phyloP scores from a whole-genome alignment of 495 filamentous ascomycete species.

The Aspergillus panamensis region DNA sequence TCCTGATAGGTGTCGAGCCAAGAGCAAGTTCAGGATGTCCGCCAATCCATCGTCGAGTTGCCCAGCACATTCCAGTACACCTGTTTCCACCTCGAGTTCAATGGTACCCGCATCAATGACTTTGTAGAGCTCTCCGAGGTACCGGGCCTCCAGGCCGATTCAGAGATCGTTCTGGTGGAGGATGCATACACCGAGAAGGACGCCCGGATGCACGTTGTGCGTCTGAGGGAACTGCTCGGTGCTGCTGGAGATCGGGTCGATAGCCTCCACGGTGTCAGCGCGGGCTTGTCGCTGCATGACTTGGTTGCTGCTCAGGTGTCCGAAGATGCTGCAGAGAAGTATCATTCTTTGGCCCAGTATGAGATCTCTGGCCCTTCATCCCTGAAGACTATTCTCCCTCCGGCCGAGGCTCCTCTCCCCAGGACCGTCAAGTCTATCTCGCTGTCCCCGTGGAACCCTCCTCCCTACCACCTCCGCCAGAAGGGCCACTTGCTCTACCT shows the following conservation, averaged over 20 bases:
- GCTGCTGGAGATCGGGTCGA: conserved; percentile 86
- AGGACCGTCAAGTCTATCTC: conserved; percentile 87
- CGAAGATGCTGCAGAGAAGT: conserved; percentile 45
- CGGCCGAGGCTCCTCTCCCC: conserved; percentile 58
- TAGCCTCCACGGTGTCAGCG: conserved; percentile 77
- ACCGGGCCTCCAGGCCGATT: conserved; percentile 65
- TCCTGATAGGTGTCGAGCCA: conserved; percentile 72
- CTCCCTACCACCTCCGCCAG: conserved; percentile 83
- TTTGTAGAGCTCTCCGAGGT: conserved; percentile 92
- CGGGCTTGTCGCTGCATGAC: conserved; percentile 88
- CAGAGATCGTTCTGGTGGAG: conserved; percentile 78
- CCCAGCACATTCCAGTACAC: conserved; percentile 95
- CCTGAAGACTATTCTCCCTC: conserved; percentile 68
- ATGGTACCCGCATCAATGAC: conserved; percentile 85
- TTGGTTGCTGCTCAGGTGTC: conserved; percentile 53
- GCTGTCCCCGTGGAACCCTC: conserved; percentile 93
- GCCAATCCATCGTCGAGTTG: conserved; percentile 91
- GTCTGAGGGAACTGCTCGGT: conserved; percentile 88
- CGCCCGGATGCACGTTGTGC: conserved; percentile 87
- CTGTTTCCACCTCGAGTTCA: conserved; percentile 95
- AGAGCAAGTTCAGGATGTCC: conserved; percentile 96
- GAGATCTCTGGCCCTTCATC: conserved; percentile 66
- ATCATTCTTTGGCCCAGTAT: conserved; percentile 62
- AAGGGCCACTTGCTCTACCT: conserved; percentile 94
- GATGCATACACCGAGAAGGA: conserved; percentile 99